These are phyloP conservation scores for Cryptosporidium felis DNA, from an alignment of 169 alveolate species.

Conservation along the genomic window DNA sequence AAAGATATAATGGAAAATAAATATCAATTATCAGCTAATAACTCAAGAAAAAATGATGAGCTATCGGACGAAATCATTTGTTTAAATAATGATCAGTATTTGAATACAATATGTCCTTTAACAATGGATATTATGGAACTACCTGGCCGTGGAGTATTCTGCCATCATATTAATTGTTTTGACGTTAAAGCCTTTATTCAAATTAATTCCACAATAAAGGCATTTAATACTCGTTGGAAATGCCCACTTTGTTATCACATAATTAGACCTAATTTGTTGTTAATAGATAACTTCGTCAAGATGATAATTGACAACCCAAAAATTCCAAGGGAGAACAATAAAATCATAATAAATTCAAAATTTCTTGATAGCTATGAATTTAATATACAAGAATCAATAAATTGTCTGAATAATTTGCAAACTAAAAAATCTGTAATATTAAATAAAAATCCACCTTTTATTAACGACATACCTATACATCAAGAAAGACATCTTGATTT, in stretches of 20 bases:
- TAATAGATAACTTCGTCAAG: slow-evolving; percentile 85
- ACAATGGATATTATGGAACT: slow-evolving; percentile 78
- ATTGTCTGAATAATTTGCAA: no score
- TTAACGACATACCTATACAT: no score
- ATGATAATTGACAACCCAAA: slow-evolving; percentile 73
- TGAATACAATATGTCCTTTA: slow-evolving; percentile 68
- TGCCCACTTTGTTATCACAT: slow-evolving; percentile 90
- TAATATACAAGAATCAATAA: no score
- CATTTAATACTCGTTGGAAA: slow-evolving; percentile 91
- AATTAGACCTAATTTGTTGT: slow-evolving; percentile 85
- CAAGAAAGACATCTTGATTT: no score
- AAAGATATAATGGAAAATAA: slow-evolving; percentile 19
- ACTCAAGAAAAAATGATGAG: background rate
- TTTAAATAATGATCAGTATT: slow-evolving; percentile 29
- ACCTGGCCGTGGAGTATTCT: slow-evolving; percentile 89
- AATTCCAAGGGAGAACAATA: slow-evolving; percentile 36
- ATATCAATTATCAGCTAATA: background rate
- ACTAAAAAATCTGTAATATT: no score
- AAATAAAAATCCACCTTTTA: no score
- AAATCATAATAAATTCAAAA: slow-evolving; percentile 14
- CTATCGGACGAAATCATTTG: slow-evolving; percentile 58
- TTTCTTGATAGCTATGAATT: background rate
- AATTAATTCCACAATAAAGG: slow-evolving; percentile 87
- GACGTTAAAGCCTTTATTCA: slow-evolving; percentile 87
- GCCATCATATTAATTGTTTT: slow-evolving; percentile 91